These are phyloP conservation scores for Cucurbita moschata DNA, from an alignment of 306 rosid genomes.

Conservation along the genomic window DNA sequence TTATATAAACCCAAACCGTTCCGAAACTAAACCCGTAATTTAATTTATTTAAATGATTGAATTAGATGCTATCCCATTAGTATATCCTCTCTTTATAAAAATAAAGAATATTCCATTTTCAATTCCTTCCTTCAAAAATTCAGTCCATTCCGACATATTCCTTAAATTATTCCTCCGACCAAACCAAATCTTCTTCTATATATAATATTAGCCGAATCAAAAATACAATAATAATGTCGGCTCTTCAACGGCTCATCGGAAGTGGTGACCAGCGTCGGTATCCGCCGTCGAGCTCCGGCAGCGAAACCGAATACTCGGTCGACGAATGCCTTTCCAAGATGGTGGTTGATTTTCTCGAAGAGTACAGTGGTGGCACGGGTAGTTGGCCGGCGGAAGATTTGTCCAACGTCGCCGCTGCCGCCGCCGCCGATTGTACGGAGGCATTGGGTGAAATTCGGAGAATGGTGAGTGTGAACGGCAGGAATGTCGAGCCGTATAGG, in stretches of 20 bases:
- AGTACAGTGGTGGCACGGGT: background rate
- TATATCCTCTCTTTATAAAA: background rate
- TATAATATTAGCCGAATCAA: background rate
- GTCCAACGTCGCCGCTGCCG: slow-evolving; percentile 9
- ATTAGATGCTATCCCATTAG: background rate
- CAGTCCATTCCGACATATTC: background rate
- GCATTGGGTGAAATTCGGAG: slow-evolving; percentile 15
- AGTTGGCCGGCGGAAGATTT: background rate
- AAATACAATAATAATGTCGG: slow-evolving; percentile 7
- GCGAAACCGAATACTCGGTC: slow-evolving; percentile 66
- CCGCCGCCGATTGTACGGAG: slow-evolving; percentile 2
- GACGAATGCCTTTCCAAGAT: slow-evolving; percentile 50
- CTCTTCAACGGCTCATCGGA: slow-evolving; percentile 31
- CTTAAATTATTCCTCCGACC: background rate
- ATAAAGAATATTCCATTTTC: background rate
- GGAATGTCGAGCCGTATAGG: slow-evolving; percentile 21
- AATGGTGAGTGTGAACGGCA: background rate
- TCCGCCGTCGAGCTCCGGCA: slow-evolving; percentile 17
- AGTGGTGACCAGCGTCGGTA: slow-evolving; percentile 1
- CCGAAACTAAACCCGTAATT: background rate
- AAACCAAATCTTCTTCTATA: background rate
- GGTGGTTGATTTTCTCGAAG: slow-evolving; percentile 43
- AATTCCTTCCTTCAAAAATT: background rate
- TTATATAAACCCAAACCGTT: background rate
- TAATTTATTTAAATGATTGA: background rate